phyloP scores from a whole-genome alignment of 805 yeast species.

The Candida corydali region DNA sequence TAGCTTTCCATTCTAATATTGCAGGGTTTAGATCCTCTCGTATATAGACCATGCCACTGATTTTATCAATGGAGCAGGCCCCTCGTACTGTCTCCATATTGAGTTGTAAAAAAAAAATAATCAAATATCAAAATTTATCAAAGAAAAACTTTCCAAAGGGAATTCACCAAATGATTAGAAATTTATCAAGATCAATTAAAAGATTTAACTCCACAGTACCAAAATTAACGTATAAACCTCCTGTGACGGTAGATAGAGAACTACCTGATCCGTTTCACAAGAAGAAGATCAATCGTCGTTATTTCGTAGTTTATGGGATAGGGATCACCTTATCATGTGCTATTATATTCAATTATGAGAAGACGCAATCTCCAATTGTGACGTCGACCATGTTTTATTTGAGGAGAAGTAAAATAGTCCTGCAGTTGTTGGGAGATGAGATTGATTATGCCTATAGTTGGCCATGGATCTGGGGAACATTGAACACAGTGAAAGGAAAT shows the following conservation, averaged over 20 bases:
- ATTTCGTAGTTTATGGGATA: slow-evolving; percentile 45
- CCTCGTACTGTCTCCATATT: slow-evolving; percentile 29
- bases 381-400: slow-evolving; percentile 81
- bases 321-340: slow-evolving; percentile 37
- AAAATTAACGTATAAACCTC: slow-evolving; percentile 5
- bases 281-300: slow-evolving; percentile 45
- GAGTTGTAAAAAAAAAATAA: background rate
- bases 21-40: slow-evolving; percentile 41
- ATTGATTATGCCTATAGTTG: slow-evolving; percentile 67
- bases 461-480: slow-evolving; percentile 88
- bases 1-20: slow-evolving; percentile 40
- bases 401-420: slow-evolving; percentile 67
- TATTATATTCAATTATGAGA: slow-evolving; percentile 88
- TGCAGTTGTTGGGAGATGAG: slow-evolving; percentile 64
- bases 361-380: slow-evolving; percentile 83
- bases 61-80: slow-evolving; percentile 39
- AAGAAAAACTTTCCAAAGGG: too few relatives aligned
- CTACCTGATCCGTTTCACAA: slow-evolving; percentile 76
- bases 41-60: slow-evolving; percentile 37
- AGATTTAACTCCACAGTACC: background rate
- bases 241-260: slow-evolving; percentile 59
- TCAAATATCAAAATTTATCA: background rate
- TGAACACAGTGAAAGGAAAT: slow-evolving; percentile 78
- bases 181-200: background rate
- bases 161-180: slow-evolving; percentile 3